Conservation (phyloP, 805 yeast species). For the Brettanomyces nanus region DNA sequence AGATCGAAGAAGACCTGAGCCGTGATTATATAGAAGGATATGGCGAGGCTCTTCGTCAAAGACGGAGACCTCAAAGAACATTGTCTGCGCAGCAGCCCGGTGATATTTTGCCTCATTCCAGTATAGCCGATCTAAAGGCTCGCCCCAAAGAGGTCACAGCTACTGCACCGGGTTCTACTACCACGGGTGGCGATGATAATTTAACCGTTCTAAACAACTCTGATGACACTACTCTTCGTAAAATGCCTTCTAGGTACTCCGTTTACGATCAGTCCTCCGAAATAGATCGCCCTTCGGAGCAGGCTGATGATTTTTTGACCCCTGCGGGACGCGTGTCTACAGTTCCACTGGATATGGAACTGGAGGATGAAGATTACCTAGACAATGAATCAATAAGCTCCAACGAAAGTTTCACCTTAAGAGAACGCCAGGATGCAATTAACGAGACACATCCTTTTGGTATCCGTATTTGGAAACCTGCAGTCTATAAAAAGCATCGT, state of each 20-base stretch:
- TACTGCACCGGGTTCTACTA: background rate
- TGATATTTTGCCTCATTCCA: background rate
- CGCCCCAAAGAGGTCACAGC: no score
- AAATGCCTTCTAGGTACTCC: slow-evolving; percentile 9
- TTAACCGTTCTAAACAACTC: slow-evolving; percentile 19
- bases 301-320: background rate
- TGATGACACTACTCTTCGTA: slow-evolving; percentile 21
- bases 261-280: slow-evolving; percentile 1
- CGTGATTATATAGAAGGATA: slow-evolving; percentile 64
- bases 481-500: slow-evolving; percentile 84
- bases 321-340: background rate
- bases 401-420: slow-evolving; percentile 74
- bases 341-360: background rate
- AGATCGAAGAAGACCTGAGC: slow-evolving; percentile 51
- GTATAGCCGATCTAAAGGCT: background rate
- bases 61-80: slow-evolving; percentile 27
- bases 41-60: slow-evolving; percentile 54
- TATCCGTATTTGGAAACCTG: slow-evolving; percentile 98
- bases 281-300: background rate
- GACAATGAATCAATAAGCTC: slow-evolving; percentile 38
- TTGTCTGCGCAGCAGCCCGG: background rate
- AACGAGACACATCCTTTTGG: slow-evolving; percentile 97
- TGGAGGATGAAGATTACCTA: slow-evolving; percentile 22
- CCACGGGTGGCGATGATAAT: slow-evolving; percentile 5
- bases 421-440: slow-evolving; percentile 93